Evolutionary conservation across 2,329 filamentous ascomycete species (phyloP), one percentile per base, ranked within the genome.

Genomic region (Alternaria hordeiaustralica): DNA sequence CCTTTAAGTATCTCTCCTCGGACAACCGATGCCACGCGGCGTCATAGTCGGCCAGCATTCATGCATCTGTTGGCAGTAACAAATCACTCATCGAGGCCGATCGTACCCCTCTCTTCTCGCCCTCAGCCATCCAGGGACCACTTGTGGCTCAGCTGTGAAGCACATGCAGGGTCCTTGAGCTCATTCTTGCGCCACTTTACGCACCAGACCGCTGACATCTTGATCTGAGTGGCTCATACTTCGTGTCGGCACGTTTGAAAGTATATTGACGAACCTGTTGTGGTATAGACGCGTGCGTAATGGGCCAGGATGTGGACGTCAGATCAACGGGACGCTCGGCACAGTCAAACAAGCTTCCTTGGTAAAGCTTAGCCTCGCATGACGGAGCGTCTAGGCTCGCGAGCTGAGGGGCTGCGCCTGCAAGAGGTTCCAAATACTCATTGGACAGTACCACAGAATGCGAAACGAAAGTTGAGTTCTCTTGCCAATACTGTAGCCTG

Each of bases 271-370:
- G 50, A 25, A 45, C 70, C 62, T 18, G 51, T 68, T 64, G 45
- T 11, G 65, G 71, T 55, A 65, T 71, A 71, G 71, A 67, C 41
- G 71, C 66, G 60, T 75, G 71, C 74, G 73, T 73, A 73, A 73
- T 71, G 58, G 23, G 56, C 20, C 59, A 46, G 61, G 61, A 30
- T 60, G 50, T 58, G 60, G 53, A 50, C 26, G 55, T 55, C 46
- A 50, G 45, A 56, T 26, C 45, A 44, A 50, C 57, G 51, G 51
- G 25, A 61, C 47, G 41, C 44, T 50, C 45, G 49, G 60, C 43
- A 64, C 36, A 56, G 54, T 47, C 58, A 64, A 53, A 53, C 50
- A 74, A 75, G 71, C 69, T 71, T 67, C 59, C 72, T 76, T 74
- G 71, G 71, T 65, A 72, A 75, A 67, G 75, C 74, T 77, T 76